A percentile compares a stretch with the other conserved stretches of the same genome.
These are phyloP conservation scores for Candida sp. DNA, from an alignment of 1,139 yeast genomes.

Conservation along the genomic window DNA sequence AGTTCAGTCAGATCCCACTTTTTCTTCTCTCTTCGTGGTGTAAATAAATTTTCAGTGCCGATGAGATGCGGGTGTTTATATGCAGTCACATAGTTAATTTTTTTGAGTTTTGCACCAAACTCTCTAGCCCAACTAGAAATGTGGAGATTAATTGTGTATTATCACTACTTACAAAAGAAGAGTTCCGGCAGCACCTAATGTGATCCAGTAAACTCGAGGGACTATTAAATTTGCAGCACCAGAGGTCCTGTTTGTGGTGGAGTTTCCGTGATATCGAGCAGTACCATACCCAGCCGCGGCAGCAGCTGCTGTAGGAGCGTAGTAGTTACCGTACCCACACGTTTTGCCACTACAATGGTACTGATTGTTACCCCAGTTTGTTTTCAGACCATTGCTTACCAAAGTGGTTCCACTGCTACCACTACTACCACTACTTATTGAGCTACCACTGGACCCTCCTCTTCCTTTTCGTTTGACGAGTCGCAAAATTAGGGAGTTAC, in stretches of 20 bases:
- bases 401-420: not conserved
- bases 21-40: not conserved
- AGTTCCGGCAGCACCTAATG: not conserved
- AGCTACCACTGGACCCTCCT: not conserved
- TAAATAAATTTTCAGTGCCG: not conserved
- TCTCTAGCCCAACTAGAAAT: not conserved
- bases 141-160: not conserved
- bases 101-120: not conserved
- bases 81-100: not conserved
- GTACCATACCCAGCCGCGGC: constrained; percentile 17
- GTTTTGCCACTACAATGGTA: constrained; percentile 8
- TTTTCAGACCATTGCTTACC: not conserved
- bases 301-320: constrained; percentile 15
- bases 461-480: not conserved
- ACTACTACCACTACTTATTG: not conserved
- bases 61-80: constrained; percentile 7
- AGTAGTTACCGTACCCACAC: constrained; percentile 16
- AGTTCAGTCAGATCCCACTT: not conserved
- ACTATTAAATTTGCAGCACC: not conserved
- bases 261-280: constrained; percentile 11
- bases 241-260: not conserved
- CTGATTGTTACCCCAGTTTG: constrained; percentile 1
- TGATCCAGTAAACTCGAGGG: not conserved
- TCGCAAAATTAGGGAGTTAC: not conserved
- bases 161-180: not conserved